phyloP scores from a whole-genome alignment of 1,284 basidiomycete species.

The Tausonia pullulans region DNA sequence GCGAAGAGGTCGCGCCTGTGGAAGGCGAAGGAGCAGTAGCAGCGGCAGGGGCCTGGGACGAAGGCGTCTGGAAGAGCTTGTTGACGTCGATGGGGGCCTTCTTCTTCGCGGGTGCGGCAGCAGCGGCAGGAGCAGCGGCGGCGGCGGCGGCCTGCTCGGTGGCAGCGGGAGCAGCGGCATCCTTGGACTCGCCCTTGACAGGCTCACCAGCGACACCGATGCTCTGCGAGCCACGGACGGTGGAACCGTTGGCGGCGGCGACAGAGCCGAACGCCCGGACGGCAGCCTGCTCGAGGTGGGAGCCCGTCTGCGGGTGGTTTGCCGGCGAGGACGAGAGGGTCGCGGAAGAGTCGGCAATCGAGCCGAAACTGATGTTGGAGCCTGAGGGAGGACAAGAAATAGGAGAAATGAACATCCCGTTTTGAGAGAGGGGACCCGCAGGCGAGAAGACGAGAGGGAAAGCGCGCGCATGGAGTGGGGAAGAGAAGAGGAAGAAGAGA shows the following conservation, averaged over 20 bases:
- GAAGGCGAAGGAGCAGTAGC: slow-evolving; percentile 20
- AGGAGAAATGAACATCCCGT: no score
- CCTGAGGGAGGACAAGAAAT: neutral
- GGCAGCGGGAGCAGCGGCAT: slow-evolving; percentile 26
- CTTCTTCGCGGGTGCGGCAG: slow-evolving; percentile 10
- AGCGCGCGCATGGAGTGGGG: no score
- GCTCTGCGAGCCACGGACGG: neutral
- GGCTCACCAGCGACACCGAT: neutral
- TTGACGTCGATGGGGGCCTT: slow-evolving; percentile 48
- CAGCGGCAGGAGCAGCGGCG: neutral
- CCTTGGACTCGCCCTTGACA: neutral
- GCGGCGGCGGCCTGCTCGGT: slow-evolving; percentile 2
- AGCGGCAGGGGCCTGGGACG: slow-evolving; percentile 15
- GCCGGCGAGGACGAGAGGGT: slow-evolving; percentile 36
- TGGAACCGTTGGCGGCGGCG: slow-evolving; percentile 38
- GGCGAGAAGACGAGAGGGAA: no score
- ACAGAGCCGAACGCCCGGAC: slow-evolving; percentile 71
- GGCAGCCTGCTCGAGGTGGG: slow-evolving; percentile 31
- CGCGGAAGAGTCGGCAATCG: slow-evolving; percentile 49
- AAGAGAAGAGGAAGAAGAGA: no score
- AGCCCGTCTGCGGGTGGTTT: slow-evolving; percentile 33
- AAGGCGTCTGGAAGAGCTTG: slow-evolving; percentile 50
- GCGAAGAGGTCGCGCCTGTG: slow-evolving; percentile 19
- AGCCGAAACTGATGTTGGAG: slow-evolving; percentile 60
- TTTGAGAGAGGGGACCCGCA: no score